A percentile compares a stretch with the other conserved stretches of the same genome.
Conservation (phyloP, 257 asterid genomes). For the Nemophila menziesii region DNA sequence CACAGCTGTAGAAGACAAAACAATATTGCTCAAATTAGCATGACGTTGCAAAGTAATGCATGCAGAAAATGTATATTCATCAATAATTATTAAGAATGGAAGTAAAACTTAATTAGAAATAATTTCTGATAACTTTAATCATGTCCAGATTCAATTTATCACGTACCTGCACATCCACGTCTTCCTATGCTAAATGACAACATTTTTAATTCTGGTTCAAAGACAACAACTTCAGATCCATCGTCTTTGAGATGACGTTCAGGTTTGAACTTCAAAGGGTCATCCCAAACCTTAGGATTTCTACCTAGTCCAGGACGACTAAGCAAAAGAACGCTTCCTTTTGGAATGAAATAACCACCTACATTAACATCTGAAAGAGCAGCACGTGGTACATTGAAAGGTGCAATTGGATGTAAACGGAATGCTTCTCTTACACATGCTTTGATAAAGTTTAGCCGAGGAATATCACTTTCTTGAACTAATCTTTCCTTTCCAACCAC, state of each 20-base stretch:
- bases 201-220: neutral
- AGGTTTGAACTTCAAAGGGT: constrained; percentile 11
- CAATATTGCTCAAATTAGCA: too few species aligned
- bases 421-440: constrained; percentile 23
- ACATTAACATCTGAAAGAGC: constrained; percentile 13
- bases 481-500: constrained; percentile 14
- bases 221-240: constrained; percentile 1
- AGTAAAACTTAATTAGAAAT: too few species aligned
- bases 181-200: neutral
- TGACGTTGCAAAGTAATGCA: too few species aligned
- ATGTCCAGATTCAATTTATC: too few species aligned
- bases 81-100: too few species aligned
- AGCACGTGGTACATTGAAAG: constrained; percentile 21
- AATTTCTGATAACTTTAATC: too few species aligned
- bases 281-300: constrained; percentile 18
- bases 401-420: constrained; percentile 17
- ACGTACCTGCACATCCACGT: constrained; percentile 1
- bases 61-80: too few species aligned
- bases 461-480: constrained; percentile 25
- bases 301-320: constrained; percentile 26
- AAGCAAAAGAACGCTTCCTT: constrained; percentile 20
- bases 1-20: too few species aligned
- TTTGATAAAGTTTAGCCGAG: constrained; percentile 16
- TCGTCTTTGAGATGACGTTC: constrained; percentile 7
- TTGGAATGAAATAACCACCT: constrained; percentile 22